A percentile compares a stretch with the other conserved stretches of the same genome.
phyloP scores from a whole-genome alignment of 1,284 basidiomycete species.

The Naganishia albida region DNA sequence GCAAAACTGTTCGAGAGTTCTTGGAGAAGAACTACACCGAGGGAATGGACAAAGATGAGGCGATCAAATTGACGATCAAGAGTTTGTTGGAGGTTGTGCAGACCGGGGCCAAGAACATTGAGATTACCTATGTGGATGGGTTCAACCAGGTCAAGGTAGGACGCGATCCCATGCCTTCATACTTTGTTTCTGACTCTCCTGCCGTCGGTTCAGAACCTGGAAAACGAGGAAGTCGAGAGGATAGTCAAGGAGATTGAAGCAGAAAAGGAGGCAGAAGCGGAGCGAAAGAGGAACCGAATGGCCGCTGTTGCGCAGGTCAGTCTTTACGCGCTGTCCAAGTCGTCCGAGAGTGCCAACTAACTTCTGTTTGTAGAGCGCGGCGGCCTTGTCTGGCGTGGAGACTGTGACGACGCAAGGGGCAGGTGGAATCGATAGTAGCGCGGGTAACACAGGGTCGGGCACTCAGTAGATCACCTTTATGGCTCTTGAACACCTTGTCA shows the following conservation, averaged over 20 bases:
- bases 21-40: constrained; percentile 98
- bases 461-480: constrained; percentile 14
- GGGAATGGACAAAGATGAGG: constrained; percentile 80
- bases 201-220: constrained; percentile 66
- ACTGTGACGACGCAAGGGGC: constrained; percentile 1
- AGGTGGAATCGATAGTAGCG: constrained; percentile 27
- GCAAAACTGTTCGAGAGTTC: constrained; percentile 98
- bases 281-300: constrained; percentile 73
- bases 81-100: constrained; percentile 97
- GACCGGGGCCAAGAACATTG: constrained; percentile 98
- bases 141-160: constrained; percentile 86
- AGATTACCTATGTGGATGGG: constrained; percentile 93
- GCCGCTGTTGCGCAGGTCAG: constrained; percentile 61
- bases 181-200: background rate
- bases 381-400: constrained; percentile 14
- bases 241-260: constrained; percentile 89
- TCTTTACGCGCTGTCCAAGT: background rate
- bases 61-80: constrained; percentile 94
- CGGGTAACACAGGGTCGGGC: constrained; percentile 27
- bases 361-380: constrained; percentile 10
- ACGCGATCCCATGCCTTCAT: constrained; percentile 29
- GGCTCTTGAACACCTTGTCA: background rate
- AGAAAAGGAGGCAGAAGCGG: constrained; percentile 95
- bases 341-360: background rate
- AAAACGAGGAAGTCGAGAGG: constrained; percentile 79